Percentiles rank a stretch among this genome's conserved stretches.
Conservation (phyloP, 345 rosid genomes). For the Citrus sinensis region DVS_A1.0 CM039168.1:7916501-7917000, state of each 20-base stretch:
- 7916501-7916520: conserved; percentile 60
- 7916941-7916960: conserved; percentile 75
- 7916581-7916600: conserved; percentile 62
- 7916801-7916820: conserved; percentile 30
- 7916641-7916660: conserved; percentile 51
- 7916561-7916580: conserved; percentile 53
- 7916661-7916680: conserved; percentile 33
- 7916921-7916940: conserved; percentile 60
- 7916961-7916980: conserved; percentile 71
- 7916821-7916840: conserved; percentile 19
- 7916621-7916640: conserved; percentile 62
- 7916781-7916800: conserved; percentile 44
- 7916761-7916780: conserved; percentile 67
- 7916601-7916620: conserved; percentile 86
- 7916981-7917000: conserved; percentile 57
- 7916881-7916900: conserved; percentile 47
- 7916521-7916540: conserved; percentile 43
- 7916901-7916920: conserved; percentile 49
- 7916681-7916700: conserved; percentile 34
- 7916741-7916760: conserved; percentile 54
- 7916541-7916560: conserved; percentile 39
- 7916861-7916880: conserved; percentile 22
- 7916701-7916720: conserved; percentile 23
- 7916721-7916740: conserved; percentile 41
- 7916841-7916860: conserved; percentile 12